Evolutionary conservation across 2,329 filamentous ascomycete species (phyloP).

Genomic region (Xylariaceae sp.): DNA sequence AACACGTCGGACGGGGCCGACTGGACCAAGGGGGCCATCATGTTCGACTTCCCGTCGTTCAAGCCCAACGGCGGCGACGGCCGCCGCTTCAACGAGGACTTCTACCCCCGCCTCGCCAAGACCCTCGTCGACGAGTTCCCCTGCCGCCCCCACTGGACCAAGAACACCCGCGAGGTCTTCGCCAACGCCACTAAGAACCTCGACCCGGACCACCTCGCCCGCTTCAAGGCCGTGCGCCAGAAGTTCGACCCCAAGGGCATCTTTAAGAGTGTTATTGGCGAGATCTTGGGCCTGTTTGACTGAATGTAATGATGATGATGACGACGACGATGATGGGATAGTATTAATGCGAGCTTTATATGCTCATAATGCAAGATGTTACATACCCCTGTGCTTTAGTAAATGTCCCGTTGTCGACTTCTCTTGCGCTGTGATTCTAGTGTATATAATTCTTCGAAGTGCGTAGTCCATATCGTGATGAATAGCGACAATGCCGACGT

Average conservation of each 20-base stretch:
- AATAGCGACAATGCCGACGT: too few species aligned
- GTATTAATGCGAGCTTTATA: too few species aligned
- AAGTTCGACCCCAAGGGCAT: conserved; percentile 52
- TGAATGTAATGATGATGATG: conserved; percentile 12
- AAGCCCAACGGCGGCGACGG: conserved; percentile 49
- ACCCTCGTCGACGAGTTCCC: conserved; percentile 53
- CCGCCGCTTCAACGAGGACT: conserved; percentile 52
- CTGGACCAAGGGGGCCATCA: conserved; percentile 53
- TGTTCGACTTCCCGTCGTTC: conserved; percentile 57
- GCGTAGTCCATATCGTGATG: too few species aligned
- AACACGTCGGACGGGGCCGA: conserved; percentile 51
- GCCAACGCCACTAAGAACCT: conserved; percentile 48
- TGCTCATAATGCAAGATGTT: too few species aligned
- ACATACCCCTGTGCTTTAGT: too few species aligned
- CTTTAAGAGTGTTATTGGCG: conserved; percentile 51
- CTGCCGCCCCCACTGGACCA: conserved; percentile 56
- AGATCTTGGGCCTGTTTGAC: conserved; percentile 50
- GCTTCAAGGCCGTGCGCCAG: conserved; percentile 52
- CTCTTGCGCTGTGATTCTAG: too few species aligned
- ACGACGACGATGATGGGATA: background rate
- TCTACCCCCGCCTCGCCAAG: conserved; percentile 51
- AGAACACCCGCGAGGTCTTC: conserved; percentile 54
- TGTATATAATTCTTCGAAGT: too few species aligned
- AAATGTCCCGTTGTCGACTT: too few species aligned
- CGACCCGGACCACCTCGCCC: conserved; percentile 47